Evolutionary conservation across 192 early-diverging fungal genomes (phyloP).

Genomic region (Entomortierella parvispora): DNA sequence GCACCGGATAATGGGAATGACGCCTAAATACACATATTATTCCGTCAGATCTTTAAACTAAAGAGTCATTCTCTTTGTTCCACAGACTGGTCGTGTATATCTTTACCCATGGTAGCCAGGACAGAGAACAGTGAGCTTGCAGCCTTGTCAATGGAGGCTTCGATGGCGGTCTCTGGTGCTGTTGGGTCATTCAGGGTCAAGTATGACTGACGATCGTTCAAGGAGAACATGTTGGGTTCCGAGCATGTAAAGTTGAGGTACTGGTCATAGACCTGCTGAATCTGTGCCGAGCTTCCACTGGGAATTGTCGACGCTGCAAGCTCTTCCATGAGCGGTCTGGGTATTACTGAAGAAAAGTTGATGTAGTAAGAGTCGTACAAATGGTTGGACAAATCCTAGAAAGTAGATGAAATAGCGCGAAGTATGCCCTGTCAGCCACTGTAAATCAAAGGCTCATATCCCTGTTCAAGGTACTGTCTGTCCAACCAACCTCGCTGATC

Average conservation of each 20-base stretch:
- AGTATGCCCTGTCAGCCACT: neutral
- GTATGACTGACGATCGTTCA: conserved; percentile 86
- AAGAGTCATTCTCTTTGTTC: neutral
- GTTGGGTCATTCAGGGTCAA: conserved; percentile 84
- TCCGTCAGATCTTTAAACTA: too few species aligned
- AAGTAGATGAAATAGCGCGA: neutral
- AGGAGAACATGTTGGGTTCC: conserved; percentile 92
- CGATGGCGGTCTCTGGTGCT: conserved; percentile 84
- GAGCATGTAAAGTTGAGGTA: conserved; percentile 95
- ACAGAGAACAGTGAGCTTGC: conserved; percentile 90
- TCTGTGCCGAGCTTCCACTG: conserved; percentile 77
- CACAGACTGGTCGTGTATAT: too few species aligned
- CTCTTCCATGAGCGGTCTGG: conserved; percentile 92
- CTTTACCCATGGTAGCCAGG: conserved; percentile 83
- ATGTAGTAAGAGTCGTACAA: conserved; percentile 97
- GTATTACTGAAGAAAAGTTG: conserved; percentile 91
- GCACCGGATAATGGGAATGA: conserved; percentile 91
- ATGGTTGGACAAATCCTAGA: conserved; percentile 85
- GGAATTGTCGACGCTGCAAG: conserved; percentile 86
- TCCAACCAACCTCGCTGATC: conserved; percentile 78
- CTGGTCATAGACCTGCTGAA: conserved; percentile 97
- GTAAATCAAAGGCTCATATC: neutral
- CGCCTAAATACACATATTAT: conserved; percentile 57
- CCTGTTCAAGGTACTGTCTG: neutral
- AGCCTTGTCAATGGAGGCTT: conserved; percentile 80